Percentiles rank a stretch among this genome's conserved stretches.
These are phyloP conservation scores for Cercis canadensis DNA, from an alignment of 306 rosid genomes.

Conservation along the genomic window DNA sequence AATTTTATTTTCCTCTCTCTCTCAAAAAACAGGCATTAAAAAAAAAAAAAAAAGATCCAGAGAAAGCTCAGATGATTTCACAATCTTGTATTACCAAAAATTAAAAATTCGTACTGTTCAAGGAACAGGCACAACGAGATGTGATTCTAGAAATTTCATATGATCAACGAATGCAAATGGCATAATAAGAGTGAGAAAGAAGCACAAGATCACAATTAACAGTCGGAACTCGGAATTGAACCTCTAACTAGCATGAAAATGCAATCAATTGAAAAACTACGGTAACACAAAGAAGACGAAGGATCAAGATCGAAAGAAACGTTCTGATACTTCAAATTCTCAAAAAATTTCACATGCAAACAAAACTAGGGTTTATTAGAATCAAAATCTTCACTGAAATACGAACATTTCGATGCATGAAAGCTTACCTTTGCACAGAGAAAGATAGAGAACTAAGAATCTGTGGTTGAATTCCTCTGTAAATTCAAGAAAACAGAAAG, in stretches of 20 bases:
- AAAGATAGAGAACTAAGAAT: neutral
- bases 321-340: neutral
- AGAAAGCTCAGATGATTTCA: neutral
- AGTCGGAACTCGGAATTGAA: neutral
- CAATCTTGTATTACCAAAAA: neutral
- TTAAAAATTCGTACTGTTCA: neutral
- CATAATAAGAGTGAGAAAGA: neutral
- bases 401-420: neutral
- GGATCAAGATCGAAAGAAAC: neutral
- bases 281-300: neutral
- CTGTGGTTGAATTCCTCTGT: no score
- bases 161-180: neutral
- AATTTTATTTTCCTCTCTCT: neutral
- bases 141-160: neutral
- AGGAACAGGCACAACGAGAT: neutral
- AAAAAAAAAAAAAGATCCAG: no score
- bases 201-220: neutral
- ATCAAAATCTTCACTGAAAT: constrained; percentile 3
- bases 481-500: neutral
- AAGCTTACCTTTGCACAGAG: neutral
- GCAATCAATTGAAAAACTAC: neutral
- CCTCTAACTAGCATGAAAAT: neutral
- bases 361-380: neutral
- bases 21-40: neutral
- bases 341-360: neutral